Base-by-base conservation (phyloP, 192 early-diverging fungal species). In the Coemansia reversa region DNA sequence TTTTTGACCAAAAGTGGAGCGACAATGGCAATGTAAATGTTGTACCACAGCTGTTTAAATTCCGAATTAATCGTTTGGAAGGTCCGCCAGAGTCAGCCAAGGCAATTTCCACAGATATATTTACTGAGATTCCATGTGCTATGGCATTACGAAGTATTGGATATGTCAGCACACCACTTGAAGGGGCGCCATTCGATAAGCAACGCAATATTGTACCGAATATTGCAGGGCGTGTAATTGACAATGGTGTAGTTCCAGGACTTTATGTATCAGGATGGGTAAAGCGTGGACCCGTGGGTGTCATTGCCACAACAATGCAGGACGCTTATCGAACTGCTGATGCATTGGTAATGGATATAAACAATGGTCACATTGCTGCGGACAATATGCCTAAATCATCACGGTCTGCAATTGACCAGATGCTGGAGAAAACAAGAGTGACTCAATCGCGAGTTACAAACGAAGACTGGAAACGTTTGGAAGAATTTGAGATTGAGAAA, bases 231-330 rank as follows among this genome's bases (percentile, higher is more conserved):
- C 84, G 92, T 32, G 86, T 90, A 4, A 20, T 87, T 5, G 84
- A 85, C 28, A n/a, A n/a, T 14, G 52, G 79, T 19, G 51, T 81
- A 9, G 51, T 70, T 5, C 86, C 88, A 14, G 90, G 93, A 0
- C 61, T 98, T 27, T 98, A 98, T 67, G 91, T 88, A 0, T 69
- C 94, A 1, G 95, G 95, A 5, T 98, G 97, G 97, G 65, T 96
- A n/a, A 98, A 97, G 68, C 87, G 91, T 23, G 97, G 97, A 0
- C 93, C 96, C 22, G 86, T 86, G 2, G 97, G 95, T 3, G 94
- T 95, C 9, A 94, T 98, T 68, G 94, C 94, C 2, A 83, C 93
- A 0, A 98, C 97, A 5, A 95, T 98, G 93, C 86, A 87, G 42
- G 93, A 96, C 62, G 93, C 93, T 1, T 89, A 92, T 63, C 92